Base-by-base conservation (phyloP, 2,329 filamentous ascomycete species). In the Gaeumannomyces tritici region DNA sequence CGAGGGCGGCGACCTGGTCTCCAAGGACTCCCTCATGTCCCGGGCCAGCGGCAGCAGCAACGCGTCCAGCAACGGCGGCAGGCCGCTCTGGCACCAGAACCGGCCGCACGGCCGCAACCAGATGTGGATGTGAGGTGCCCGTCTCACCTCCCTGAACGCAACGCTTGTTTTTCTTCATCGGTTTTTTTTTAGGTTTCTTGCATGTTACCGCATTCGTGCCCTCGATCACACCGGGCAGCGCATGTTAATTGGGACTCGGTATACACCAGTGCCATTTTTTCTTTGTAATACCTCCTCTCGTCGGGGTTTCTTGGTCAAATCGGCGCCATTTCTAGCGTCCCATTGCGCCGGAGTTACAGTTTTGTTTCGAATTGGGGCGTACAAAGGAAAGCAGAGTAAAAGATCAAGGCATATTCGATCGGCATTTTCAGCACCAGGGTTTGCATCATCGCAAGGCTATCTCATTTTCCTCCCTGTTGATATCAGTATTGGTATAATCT, bases 21-120 rank as follows among this genome's bases (percentile, higher is more conserved):
- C 60, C 1, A 60, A 62, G 35, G 62, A 58, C 3, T 33, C 61
- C 13, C 51, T 31, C 31, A 61, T 33, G 57, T 61, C 61, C 28
- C 42, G 55, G 12, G 58, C 56, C 24, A 61, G 51, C 31, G 62
- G 56, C 28, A 47, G 29, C 47, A 62, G 33, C 24, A 31, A 24
- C 55, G 27, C 28, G 55, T 57, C 29, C 61, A 62, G 57, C 33
- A 58, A 61, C 51, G 59, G 27, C 5, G 58, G 62, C 9, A 64
- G 78, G 55, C 79, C 80, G 6, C 70, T 83, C 51, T 83, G 81
- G 81, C 80, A 83, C 70, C 81, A 83, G 71, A 82, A 82, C 61
- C 73, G 80, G 63, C 74, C 76, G 62, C 77, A 77, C 64, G 75
- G 73, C 65, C 73, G 80, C 61, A 83, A 78, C 69, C 63, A 79